Percentiles rank a stretch among this genome's conserved stretches.
Evolutionary conservation across 106 monocot genomes (phyloP).

Genomic region (Hemerocallis citrina): DNA sequence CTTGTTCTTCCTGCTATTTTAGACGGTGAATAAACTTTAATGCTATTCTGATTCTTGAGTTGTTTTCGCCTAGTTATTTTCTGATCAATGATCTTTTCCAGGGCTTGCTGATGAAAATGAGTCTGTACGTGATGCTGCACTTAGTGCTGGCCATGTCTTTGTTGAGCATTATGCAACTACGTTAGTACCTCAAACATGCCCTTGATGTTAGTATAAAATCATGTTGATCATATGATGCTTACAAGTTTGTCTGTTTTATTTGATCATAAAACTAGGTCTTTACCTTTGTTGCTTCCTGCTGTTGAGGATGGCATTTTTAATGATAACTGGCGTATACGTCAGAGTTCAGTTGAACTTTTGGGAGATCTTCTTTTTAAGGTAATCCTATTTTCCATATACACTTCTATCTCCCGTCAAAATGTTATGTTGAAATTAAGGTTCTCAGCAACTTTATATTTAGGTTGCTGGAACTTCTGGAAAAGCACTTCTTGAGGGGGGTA

Average conservation of each 20-base stretch:
- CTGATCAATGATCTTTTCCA: constrained; percentile 15
- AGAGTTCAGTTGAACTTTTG: constrained; percentile 94
- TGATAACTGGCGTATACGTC: constrained; percentile 99
- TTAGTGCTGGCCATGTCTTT: constrained; percentile 98
- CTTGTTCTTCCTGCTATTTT: constrained; percentile 87
- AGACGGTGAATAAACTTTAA: constrained; percentile 49
- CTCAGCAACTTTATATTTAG: constrained; percentile 13
- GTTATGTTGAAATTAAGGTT: not conserved
- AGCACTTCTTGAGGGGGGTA: constrained; percentile 93
- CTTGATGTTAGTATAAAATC: not conserved
- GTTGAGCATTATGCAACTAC: constrained; percentile 98
- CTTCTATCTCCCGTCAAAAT: not conserved
- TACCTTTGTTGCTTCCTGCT: constrained; percentile 86
- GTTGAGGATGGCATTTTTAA: constrained; percentile 97
- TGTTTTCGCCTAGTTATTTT: not conserved
- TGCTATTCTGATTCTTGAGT: not conserved
- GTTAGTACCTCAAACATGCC: constrained; percentile 23
- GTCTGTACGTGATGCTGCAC: constrained; percentile 97
- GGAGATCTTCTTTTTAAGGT: constrained; percentile 99
- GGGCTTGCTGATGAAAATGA: constrained; percentile 99
- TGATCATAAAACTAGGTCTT: constrained; percentile 44
- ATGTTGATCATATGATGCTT: not conserved
- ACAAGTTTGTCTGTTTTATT: not conserved
- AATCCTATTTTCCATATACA: not conserved
- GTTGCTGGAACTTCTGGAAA: constrained; percentile 98